Base-by-base conservation (phyloP, 768 basidiomycete species). In the Scleroderma citrinum region DNA sequence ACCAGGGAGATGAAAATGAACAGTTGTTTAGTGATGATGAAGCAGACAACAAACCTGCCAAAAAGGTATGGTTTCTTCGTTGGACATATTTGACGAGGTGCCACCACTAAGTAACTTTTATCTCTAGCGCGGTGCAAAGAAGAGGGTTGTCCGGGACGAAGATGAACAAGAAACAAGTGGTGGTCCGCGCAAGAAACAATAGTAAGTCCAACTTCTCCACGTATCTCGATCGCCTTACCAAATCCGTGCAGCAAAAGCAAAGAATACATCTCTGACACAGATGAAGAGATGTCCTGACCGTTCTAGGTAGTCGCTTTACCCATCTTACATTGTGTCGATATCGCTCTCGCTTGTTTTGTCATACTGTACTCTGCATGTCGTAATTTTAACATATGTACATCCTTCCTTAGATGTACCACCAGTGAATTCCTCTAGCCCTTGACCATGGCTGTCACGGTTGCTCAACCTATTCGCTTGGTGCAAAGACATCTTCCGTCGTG, bases 231-330 rank as follows among this genome's bases (percentile, higher is more conserved):
- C 11, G 42, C 30, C 10, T 36, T 11, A 17, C 11, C 45, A 26
- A 47, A 37, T 52, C 44, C 53, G 44, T 49, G 12, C 53, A 93
- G 92, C 62, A 94, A 93, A 75, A 92, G 88, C 60, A 92, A 90
- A 67, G 92, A 84, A 58, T 77, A 82, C 65, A 80, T 95, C 43
- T 85, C 85, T 7, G 90, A 93, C 62, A 90, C 89, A 2, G 92
- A 93, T 62, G 91, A 89, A 24, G 87, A 87, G 43, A 62, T 85
- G 70, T 74, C 39, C 47, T 49, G 46, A 51, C 59, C 45, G 14
- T 20, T 17, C 23, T n/a, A 44, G 19, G 26, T 29, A 8, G 10
- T 45, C 44, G 30, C 32, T 12, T 56, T 44, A 37, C 17, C 29
- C 37, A 32, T 52, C 41, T 30, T 57, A 51, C 54, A 49, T 63